Percentiles rank a stretch among this genome's conserved stretches.
Evolutionary conservation across 345 rosid species (phyloP).

Genomic region (Melaleuca quinquenervia): DNA sequence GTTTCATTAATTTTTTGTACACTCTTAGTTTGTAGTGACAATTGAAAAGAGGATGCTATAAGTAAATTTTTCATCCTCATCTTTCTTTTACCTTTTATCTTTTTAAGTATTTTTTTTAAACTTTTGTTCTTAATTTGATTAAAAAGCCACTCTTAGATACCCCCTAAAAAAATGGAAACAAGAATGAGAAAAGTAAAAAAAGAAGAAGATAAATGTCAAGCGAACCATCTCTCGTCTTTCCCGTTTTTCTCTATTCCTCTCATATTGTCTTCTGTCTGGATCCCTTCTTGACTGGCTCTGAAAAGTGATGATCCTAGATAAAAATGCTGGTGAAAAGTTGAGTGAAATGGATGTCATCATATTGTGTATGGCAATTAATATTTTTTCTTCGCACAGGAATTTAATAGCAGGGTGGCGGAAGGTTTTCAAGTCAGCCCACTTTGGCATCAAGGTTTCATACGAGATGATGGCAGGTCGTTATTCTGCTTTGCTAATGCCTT

Average conservation of each 20-base stretch:
- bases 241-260: background rate
- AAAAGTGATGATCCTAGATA: background rate
- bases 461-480: slow-evolving; percentile 56
- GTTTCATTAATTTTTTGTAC: background rate
- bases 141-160: background rate
- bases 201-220: background rate
- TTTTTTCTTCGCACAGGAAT: slow-evolving; percentile 40
- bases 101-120: background rate
- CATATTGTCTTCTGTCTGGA: background rate
- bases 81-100: background rate
- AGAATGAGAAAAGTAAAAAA: background rate
- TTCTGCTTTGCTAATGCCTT: background rate
- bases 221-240: background rate
- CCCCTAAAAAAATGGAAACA: background rate
- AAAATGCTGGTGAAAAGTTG: background rate
- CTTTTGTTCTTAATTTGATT: background rate
- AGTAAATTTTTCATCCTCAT: background rate
- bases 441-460: slow-evolving; percentile 93
- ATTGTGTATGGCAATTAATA: background rate
- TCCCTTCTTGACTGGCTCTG: background rate
- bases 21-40: background rate
- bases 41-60: background rate
- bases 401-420: slow-evolving; percentile 53
- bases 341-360: background rate
- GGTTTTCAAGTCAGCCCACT: slow-evolving; percentile 92